Evolutionary conservation across 768 basidiomycete genomes (phyloP).

Genomic region (Hygrocybe coccinea): DNA sequence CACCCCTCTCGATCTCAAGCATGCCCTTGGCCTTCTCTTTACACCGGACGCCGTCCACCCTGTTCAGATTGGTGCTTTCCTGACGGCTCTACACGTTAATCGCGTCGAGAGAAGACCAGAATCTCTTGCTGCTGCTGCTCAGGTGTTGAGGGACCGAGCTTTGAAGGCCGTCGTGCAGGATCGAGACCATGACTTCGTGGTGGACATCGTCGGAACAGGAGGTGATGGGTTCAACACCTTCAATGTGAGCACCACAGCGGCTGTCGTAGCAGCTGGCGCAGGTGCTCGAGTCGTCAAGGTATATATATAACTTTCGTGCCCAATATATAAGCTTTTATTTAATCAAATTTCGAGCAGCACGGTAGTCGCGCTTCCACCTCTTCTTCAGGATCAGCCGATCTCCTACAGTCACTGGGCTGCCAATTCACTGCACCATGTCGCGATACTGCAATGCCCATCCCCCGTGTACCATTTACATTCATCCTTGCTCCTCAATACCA

Average conservation of each 20-base stretch:
- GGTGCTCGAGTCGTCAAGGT: constrained; percentile 93
- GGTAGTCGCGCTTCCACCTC: no score
- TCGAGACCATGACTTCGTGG: no score
- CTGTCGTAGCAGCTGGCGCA: no score
- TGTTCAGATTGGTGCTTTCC: constrained; percentile 80
- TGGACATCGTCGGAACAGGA: constrained; percentile 88
- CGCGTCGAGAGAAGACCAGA: constrained; percentile 71
- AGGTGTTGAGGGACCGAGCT: constrained; percentile 65
- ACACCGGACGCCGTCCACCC: constrained; percentile 59
- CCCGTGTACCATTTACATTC: constrained; percentile 79
- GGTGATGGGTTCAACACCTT: constrained; percentile 95
- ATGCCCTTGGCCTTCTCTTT: constrained; percentile 71
- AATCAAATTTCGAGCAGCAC: constrained; percentile 51
- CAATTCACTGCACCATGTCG: constrained; percentile 62
- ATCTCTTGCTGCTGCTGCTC: constrained; percentile 72
- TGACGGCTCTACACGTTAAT: constrained; percentile 59
- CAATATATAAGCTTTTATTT: no score
- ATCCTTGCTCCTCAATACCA: constrained; percentile 94
- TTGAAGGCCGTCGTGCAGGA: constrained; percentile 57
- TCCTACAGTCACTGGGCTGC: constrained; percentile 80
- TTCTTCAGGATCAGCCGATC: constrained; percentile 88
- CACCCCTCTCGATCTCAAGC: constrained; percentile 65
- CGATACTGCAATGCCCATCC: constrained; percentile 51
- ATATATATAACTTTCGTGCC: constrained; percentile 21
- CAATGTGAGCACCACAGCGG: constrained; percentile 95